These are phyloP conservation scores for Dujonia santamariae DNA, from an alignment of 1,139 yeast genomes.

Conservation along the genomic window DNA sequence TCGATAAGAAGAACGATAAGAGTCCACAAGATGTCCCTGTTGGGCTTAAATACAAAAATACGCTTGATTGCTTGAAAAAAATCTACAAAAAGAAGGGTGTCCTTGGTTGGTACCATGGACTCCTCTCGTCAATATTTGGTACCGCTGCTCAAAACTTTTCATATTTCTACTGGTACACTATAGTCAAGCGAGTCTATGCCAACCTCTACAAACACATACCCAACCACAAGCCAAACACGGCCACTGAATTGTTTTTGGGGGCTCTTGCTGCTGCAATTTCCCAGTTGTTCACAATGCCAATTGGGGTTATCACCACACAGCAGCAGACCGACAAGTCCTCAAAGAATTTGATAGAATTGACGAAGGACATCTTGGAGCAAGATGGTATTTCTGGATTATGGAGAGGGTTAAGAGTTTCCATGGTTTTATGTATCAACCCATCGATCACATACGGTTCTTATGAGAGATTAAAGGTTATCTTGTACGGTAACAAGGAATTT, in stretches of 20 bases:
- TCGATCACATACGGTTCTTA: conserved; percentile 85
- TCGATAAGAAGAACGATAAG: conserved; percentile 11
- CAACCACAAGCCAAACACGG: conserved; percentile 49
- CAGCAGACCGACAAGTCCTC: conserved; percentile 64
- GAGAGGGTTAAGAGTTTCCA: conserved; percentile 80
- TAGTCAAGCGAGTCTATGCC: conserved; percentile 60
- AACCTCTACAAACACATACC: conserved; percentile 37
- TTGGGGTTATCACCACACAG: conserved; percentile 77
- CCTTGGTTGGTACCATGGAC: conserved; percentile 74
- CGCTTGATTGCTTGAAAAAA: conserved; percentile 60
- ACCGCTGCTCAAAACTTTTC: conserved; percentile 80
- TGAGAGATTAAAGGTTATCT: conserved; percentile 60
- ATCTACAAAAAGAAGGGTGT: conserved; percentile 61
- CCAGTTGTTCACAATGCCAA: conserved; percentile 80
- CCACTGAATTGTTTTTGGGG: conserved; percentile 73
- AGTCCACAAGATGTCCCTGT: conserved; percentile 14
- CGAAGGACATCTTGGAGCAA: conserved; percentile 55
- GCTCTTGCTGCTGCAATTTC: conserved; percentile 85
- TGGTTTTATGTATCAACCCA: conserved; percentile 79
- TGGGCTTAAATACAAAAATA: conserved; percentile 49
- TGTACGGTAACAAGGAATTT: conserved; percentile 45
- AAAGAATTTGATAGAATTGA: conserved; percentile 43
- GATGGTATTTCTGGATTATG: conserved; percentile 76
- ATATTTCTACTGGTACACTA: conserved; percentile 84
- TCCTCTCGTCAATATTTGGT: conserved; percentile 67